Evolutionary conservation across 2,329 filamentous ascomycete species (phyloP), one percentile per base, ranked within the genome.

Genomic region (Diaporthe ilicicola): DNA sequence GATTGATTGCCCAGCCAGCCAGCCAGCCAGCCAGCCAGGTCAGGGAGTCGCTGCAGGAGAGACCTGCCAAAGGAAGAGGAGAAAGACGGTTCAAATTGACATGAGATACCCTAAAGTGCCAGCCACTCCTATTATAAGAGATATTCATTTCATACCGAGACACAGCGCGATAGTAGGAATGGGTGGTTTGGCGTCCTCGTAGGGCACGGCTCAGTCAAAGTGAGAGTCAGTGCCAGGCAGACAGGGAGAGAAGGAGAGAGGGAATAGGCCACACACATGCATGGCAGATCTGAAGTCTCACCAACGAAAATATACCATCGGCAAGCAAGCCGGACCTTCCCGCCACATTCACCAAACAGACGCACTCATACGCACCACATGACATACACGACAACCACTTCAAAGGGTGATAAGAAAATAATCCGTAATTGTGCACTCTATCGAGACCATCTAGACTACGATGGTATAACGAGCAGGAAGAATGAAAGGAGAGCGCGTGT

Each of bases 361-460:
- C 5, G 5, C 4, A 51, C 12, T 7, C 48, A 24, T 10, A 34
- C 2, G n/a, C 46, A 27, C 4, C 22, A 24, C 22, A 50, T 12
- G 10, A 13, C n/a, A 48, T 6, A 39, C 13, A 12, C 1, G 7
- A 48, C 46, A n/a, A 24, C 7, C n/a, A 1, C 46, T 24, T n/a
- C n/a, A 3, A 13, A 42, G 34, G 1, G 3, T 15, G 27, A 10
- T 53, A 44, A 54, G 24, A 65, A 65, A 37, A 24, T 64, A 22
- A 69, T n/a, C 13, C 42, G 67, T 46, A 44, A 54, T 69, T 69
- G 42, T 69, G 67, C 37, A 51, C n/a, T 34, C 48, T 69, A 69
- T 5, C 44, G 13, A 64, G 59, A 64, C 44, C 15, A 13, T 64
- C 59, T 50, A 64, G 44, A 44, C 59, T 62, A 48, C 12, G 59